Evolutionary conservation across 2,329 filamentous ascomycete genomes (phyloP).

Genomic region (Aspergillus sp.): DNA sequence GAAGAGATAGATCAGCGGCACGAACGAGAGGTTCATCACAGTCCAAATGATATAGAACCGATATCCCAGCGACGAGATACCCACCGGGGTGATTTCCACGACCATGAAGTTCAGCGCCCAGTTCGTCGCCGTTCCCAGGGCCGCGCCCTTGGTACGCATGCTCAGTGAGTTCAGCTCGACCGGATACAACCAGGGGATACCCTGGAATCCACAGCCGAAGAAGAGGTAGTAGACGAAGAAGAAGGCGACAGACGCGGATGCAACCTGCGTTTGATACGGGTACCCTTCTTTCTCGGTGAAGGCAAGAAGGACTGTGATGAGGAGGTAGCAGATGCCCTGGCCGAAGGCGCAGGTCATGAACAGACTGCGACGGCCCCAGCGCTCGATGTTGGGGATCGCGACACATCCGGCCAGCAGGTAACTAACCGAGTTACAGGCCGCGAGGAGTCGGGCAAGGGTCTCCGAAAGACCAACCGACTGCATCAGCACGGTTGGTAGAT

Average conservation of each 20-base stretch:
- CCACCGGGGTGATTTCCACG: conserved; percentile 30
- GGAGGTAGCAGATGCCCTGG: conserved; percentile 49
- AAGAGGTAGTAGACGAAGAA: conserved; percentile 41
- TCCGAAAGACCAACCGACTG: conserved; percentile 35
- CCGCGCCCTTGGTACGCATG: conserved; percentile 33
- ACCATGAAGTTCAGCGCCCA: conserved; percentile 31
- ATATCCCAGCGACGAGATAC: conserved; percentile 30
- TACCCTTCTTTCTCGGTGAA: conserved; percentile 34
- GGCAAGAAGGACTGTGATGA: conserved; percentile 45
- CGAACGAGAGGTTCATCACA: conserved; percentile 23
- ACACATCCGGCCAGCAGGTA: conserved; percentile 45
- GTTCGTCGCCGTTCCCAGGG: conserved; percentile 29
- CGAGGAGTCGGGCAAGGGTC: conserved; percentile 40
- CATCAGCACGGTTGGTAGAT: no score
- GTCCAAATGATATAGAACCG: conserved; percentile 31
- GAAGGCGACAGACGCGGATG: conserved; percentile 49
- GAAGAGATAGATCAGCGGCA: conserved; percentile 29
- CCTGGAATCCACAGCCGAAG: conserved; percentile 40
- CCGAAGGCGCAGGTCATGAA: conserved; percentile 50
- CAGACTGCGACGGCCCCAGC: conserved; percentile 47
- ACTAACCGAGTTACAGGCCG: conserved; percentile 47
- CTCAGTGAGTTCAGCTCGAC: conserved; percentile 34
- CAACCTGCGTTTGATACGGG: conserved; percentile 18
- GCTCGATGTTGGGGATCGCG: conserved; percentile 47
- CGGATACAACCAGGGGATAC: conserved; percentile 38